Percentiles rank a stretch among this genome's conserved stretches.
Evolutionary conservation across 768 basidiomycete species (phyloP).

Genomic region (Mycena chlorophos): DNA sequence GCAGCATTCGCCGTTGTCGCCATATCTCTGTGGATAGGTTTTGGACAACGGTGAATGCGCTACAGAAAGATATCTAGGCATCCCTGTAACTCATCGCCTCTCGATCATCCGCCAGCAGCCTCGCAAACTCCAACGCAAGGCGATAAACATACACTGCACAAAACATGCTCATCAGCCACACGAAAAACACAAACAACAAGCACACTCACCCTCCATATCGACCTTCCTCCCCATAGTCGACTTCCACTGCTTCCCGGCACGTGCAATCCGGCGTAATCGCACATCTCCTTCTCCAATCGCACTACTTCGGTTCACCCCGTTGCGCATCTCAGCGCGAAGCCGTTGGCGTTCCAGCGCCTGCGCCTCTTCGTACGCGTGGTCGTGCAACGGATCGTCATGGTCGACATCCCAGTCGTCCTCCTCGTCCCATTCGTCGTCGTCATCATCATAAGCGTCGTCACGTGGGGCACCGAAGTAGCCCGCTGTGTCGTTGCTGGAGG

Average conservation of each 20-base stretch:
- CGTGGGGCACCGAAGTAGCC: not conserved
- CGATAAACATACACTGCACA: constrained; percentile 89
- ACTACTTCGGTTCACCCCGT: no score
- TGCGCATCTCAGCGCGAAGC: no score
- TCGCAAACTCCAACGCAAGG: constrained; percentile 84
- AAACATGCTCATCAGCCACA: not conserved
- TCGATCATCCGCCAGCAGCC: constrained; percentile 83
- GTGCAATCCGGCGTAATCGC: constrained; percentile 77
- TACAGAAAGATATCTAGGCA: no score
- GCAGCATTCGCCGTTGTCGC: no score
- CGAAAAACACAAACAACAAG: constrained; percentile 1
- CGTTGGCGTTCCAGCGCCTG: not conserved
- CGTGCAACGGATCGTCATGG: not conserved
- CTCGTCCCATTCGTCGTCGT: constrained; percentile 44
- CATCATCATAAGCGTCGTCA: no score
- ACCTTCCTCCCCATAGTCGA: constrained; percentile 74
- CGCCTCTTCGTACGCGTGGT: no score
- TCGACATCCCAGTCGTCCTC: constrained; percentile 53
- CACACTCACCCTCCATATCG: constrained; percentile 86
- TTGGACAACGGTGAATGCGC: no score
- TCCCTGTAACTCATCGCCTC: constrained; percentile 66
- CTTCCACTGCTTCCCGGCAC: constrained; percentile 92
- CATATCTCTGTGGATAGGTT: no score
- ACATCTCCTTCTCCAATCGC: constrained; percentile 69
- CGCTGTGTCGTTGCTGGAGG: constrained; percentile 38